These are phyloP conservation scores for Nitzschia inconspicua DNA, from an alignment of 108 stramenopile species.

Conservation along the genomic window DNA sequence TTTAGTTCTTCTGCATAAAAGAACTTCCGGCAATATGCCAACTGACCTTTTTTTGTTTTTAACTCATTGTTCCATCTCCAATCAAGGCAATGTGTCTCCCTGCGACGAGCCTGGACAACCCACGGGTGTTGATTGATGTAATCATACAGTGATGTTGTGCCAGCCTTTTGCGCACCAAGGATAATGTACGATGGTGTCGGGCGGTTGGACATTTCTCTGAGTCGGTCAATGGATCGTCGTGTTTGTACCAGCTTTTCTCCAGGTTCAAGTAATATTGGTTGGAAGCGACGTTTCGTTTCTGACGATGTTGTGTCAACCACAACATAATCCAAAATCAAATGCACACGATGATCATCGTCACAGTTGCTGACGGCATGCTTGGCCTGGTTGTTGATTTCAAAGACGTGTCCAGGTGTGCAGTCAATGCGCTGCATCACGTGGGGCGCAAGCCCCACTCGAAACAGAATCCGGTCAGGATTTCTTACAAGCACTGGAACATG, in stretches of 20 bases:
- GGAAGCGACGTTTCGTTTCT: neutral
- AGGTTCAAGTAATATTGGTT: conserved; percentile 52
- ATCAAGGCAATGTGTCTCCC: conserved; percentile 98
- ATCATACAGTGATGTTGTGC: conserved; percentile 94
- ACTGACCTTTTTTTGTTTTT: conserved; percentile 38
- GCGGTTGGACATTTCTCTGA: conserved; percentile 35
- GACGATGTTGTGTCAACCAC: conserved; percentile 9
- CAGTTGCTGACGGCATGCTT: conserved; percentile 94
- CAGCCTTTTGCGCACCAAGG: conserved; percentile 94
- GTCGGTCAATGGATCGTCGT: conserved; percentile 86
- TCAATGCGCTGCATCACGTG: conserved; percentile 69
- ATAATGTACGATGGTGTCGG: conserved; percentile 79
- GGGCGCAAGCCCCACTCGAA: conserved; percentile 79
- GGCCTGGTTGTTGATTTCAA: conserved; percentile 98
- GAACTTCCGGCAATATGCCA: conserved; percentile 66
- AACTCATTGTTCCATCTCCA: conserved; percentile 86
- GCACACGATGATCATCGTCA: conserved; percentile 65
- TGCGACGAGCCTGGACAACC: conserved; percentile 64
- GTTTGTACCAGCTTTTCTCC: conserved; percentile 89
- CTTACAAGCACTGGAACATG: conserved; percentile 89
- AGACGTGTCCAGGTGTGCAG: conserved; percentile 84
- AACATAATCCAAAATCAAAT: conserved; percentile 96
- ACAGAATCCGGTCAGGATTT: conserved; percentile 71
- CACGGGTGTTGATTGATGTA: conserved; percentile 92
- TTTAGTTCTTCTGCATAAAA: conserved; percentile 68